phyloP scores from a whole-genome alignment of 257 asterid genomes.

The Nicotiana noctiflora region DNA sequence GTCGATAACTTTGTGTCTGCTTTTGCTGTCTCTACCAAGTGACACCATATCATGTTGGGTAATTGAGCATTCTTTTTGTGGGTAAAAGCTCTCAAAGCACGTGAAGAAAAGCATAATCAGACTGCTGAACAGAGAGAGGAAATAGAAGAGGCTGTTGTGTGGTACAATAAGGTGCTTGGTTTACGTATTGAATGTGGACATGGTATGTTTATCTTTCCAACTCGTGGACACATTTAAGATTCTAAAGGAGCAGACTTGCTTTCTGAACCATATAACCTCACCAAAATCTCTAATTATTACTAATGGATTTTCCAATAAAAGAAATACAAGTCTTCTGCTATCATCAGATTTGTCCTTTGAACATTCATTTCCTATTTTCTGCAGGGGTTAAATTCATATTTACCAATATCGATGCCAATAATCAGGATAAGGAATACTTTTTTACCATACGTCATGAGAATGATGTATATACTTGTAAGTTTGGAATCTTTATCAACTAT shows the following conservation, averaged over 20 bases:
- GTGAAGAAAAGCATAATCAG: conserved; percentile 43
- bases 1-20: neutral
- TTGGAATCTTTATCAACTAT: conserved; percentile 1
- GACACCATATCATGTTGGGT: neutral
- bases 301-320: neutral
- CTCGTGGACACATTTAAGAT: neutral
- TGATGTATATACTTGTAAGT: conserved; percentile 74
- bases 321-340: neutral
- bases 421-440: conserved; percentile 60
- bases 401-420: conserved; percentile 49
- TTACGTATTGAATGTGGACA: conserved; percentile 77
- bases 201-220: conserved; percentile 39
- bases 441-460: conserved; percentile 67
- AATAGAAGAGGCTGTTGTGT: conserved; percentile 72
- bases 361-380: conserved; percentile 1
- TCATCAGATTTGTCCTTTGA: conserved; percentile 1
- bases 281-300: neutral
- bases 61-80: conserved; percentile 3
- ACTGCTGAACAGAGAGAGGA: conserved; percentile 47
- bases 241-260: neutral
- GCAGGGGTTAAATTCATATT: conserved; percentile 85
- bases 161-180: conserved; percentile 88
- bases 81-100: conserved; percentile 44
- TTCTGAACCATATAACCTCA: neutral
- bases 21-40: neutral